A percentile compares a stretch with the other conserved stretches of the same genome.
These are phyloP conservation scores for Murraya koenigii DNA, from an alignment of 345 rosid species.

Conservation along the genomic window DNA sequence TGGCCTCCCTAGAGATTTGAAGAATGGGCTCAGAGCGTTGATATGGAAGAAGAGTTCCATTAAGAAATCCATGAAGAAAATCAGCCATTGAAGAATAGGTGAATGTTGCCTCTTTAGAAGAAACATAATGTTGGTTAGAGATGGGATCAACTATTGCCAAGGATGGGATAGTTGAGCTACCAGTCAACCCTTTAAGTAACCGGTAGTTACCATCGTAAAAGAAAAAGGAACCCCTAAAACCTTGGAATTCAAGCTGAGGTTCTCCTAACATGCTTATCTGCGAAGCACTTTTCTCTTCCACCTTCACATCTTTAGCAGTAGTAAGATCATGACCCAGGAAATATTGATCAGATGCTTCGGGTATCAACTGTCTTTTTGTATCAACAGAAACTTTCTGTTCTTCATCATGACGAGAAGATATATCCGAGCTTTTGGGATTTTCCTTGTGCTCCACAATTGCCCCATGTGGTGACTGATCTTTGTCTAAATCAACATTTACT, in stretches of 20 bases:
- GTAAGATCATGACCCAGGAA: conserved; percentile 23
- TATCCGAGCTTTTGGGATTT: conserved; percentile 26
- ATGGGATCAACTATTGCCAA: conserved; percentile 67
- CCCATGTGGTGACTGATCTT: conserved; percentile 26
- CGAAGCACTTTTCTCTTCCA: conserved; percentile 28
- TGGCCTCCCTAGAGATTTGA: conserved; percentile 43
- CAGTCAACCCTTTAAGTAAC: conserved; percentile 62
- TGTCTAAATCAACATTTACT: conserved; percentile 23
- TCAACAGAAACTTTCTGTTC: conserved; percentile 29
- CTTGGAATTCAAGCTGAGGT: conserved; percentile 33
- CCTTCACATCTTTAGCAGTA: conserved; percentile 21
- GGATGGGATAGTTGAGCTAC: conserved; percentile 70
- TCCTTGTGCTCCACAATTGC: conserved; percentile 26
- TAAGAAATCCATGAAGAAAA: conserved; percentile 58
- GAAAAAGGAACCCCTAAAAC: conserved; percentile 64
- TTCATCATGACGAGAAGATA: conserved; percentile 33
- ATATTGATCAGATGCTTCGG: conserved; percentile 32
- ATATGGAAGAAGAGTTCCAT: conserved; percentile 65
- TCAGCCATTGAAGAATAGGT: conserved; percentile 43
- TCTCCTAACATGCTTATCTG: conserved; percentile 34
- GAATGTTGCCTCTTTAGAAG: conserved; percentile 33
- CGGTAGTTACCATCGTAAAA: conserved; percentile 74
- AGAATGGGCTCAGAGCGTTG: conserved; percentile 48
- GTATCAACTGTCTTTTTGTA: conserved; percentile 26
- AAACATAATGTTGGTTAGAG: conserved; percentile 64